A percentile compares a stretch with the other conserved stretches of the same genome.
These are phyloP conservation scores for Stagonosporopsis rhizophila DNA, from an alignment of 2,329 filamentous ascomycete species.

Conservation along the genomic window DNA sequence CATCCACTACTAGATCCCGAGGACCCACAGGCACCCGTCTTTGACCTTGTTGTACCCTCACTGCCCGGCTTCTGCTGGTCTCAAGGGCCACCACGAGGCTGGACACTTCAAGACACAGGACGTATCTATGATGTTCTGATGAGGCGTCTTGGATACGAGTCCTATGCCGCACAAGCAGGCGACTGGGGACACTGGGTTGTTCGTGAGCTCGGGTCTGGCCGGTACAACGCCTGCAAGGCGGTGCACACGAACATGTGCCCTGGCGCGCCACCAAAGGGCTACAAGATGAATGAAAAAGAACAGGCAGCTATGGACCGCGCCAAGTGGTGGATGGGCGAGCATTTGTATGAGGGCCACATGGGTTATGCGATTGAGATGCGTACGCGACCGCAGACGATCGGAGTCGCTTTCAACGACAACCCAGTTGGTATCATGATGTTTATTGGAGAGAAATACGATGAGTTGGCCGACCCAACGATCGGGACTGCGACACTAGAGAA, in stretches of 20 bases:
- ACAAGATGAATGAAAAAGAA: constrained; percentile 44
- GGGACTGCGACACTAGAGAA: constrained; percentile 40
- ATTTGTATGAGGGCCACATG: constrained; percentile 48
- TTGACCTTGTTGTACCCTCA: constrained; percentile 65
- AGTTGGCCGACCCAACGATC: constrained; percentile 44
- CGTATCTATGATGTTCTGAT: constrained; percentile 38
- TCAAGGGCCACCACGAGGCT: constrained; percentile 25
- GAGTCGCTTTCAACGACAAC: constrained; percentile 52
- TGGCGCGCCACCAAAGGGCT: constrained; percentile 42
- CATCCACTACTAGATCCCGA: constrained; percentile 44
- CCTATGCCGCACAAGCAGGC: constrained; percentile 50
- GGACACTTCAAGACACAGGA: constrained; percentile 56
- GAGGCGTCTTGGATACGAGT: constrained; percentile 50
- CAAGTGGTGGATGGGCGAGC: constrained; percentile 42
- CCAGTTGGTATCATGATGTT: constrained; percentile 55
- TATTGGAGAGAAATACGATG: constrained; percentile 55
- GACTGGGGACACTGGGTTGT: constrained; percentile 54
- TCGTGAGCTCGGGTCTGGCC: constrained; percentile 48
- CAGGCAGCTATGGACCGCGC: constrained; percentile 39
- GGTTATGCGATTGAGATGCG: constrained; percentile 54
- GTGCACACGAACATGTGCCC: constrained; percentile 55
- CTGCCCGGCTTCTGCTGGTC: constrained; percentile 53
- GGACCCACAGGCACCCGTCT: constrained; percentile 46
- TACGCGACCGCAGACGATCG: constrained; percentile 54
- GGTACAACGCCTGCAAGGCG: constrained; percentile 47